A percentile compares a stretch with the other conserved stretches of the same genome.
Conservation (phyloP, 2,329 filamentous ascomycete genomes). For the Pyrenochaeta sp. region DNA sequence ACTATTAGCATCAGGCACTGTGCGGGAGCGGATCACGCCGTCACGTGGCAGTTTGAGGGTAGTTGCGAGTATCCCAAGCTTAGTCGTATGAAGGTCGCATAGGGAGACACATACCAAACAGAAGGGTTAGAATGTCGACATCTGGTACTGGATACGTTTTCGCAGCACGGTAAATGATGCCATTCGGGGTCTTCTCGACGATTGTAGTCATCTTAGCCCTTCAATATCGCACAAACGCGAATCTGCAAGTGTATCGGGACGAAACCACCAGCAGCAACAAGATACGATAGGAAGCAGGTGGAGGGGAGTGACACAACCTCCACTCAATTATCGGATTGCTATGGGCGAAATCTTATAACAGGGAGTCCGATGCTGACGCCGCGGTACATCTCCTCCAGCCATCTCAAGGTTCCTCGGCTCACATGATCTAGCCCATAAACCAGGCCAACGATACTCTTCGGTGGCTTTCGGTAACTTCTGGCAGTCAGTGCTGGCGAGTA, state of each 20-base stretch:
- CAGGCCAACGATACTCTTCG: constrained; percentile 10
- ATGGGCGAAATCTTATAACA: not conserved
- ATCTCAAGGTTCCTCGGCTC: constrained; percentile 16
- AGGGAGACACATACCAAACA: constrained; percentile 48
- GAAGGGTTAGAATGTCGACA: constrained; percentile 52
- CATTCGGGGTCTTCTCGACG: constrained; percentile 41
- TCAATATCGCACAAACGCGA: not conserved
- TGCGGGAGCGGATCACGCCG: constrained; percentile 2
- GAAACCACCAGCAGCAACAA: not conserved
- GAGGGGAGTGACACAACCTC: not conserved
- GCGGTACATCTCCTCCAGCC: constrained; percentile 10
- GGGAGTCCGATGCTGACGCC: not conserved
- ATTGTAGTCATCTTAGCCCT: constrained; percentile 39
- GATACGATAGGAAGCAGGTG: not conserved
- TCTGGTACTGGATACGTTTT: constrained; percentile 46
- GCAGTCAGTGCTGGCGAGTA: constrained; percentile 31
- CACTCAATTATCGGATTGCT: constrained; percentile 3
- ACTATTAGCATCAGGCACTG: constrained; percentile 9
- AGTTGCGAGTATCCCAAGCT: not conserved
- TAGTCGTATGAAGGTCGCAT: not conserved
- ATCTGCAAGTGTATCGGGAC: not conserved
- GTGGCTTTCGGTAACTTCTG: constrained; percentile 27
- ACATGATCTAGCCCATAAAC: constrained; percentile 5
- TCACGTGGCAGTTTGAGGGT: not conserved
- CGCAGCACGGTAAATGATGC: constrained; percentile 42